A percentile compares a stretch with the other conserved stretches of the same genome.
Conservation (phyloP, 2,329 filamentous ascomycete species). For the Niveomyces coronatus region DNA sequence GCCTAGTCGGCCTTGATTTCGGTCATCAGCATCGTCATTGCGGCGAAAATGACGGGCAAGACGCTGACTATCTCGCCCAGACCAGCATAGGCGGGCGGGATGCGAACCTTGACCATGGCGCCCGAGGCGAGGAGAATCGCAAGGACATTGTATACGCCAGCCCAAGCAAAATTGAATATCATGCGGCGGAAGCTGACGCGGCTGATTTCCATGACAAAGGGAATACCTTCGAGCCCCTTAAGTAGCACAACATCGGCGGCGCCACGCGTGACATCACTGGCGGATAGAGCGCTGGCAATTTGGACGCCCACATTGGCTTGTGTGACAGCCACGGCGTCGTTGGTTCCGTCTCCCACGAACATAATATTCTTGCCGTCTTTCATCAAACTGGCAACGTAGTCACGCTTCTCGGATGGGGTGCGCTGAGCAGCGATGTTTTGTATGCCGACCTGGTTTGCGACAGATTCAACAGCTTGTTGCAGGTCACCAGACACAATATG, state of each 20-base stretch:
- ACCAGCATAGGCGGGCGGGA: constrained; percentile 42
- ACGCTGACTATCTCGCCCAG: constrained; percentile 57
- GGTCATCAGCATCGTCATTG: constrained; percentile 20
- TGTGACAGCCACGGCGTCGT: constrained; percentile 51
- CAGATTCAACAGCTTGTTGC: constrained; percentile 32
- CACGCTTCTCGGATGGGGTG: constrained; percentile 43
- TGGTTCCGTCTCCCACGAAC: constrained; percentile 55
- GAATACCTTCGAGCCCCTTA: constrained; percentile 38
- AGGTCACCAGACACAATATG: constrained; percentile 50
- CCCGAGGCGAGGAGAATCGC: constrained; percentile 51
- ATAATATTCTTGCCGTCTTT: constrained; percentile 28
- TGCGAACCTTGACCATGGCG: constrained; percentile 41
- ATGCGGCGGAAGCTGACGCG: constrained; percentile 29
- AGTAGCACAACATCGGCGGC: constrained; percentile 50
- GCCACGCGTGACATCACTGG: constrained; percentile 43
- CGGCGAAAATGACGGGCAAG: constrained; percentile 42
- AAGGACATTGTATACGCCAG: constrained; percentile 49
- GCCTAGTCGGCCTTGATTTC: constrained; percentile 10
- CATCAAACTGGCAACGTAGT: constrained; percentile 36
- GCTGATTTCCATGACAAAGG: constrained; percentile 39
- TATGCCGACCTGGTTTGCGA: constrained; percentile 33
- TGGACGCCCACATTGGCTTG: constrained; percentile 51
- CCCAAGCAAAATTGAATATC: constrained; percentile 53
- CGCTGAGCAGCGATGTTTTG: constrained; percentile 33
- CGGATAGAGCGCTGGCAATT: constrained; percentile 32